Base-by-base conservation (phyloP, 2,329 filamentous ascomycete genomes). In the Cordyceps pruinosa region DNA sequence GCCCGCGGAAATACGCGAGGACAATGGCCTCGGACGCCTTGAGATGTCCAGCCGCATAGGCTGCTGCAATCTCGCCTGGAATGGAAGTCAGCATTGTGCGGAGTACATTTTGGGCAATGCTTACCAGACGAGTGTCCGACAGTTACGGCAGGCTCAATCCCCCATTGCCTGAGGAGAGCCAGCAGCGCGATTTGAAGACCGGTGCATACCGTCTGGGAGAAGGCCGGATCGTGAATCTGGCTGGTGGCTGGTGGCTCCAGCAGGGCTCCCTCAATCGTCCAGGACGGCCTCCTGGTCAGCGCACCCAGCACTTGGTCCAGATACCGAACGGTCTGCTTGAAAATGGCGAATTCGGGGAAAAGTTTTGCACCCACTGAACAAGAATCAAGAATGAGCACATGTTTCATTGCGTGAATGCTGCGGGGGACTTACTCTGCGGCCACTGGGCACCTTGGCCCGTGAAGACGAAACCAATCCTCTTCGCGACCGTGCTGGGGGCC, bases 171-270 rank as follows among this genome's bases (percentile, higher is more conserved):
- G 5, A 79, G 62, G 6, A 78, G 63, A 26, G 73, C 68, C 1
- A 71, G 67, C 9, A 78, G 58, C 1, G 71, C 71, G 3, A 79
- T 63, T 60, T 79, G 77, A 3, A 78, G 57, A 0, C 74, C 72
- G 0, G 73, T 75, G 59, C 68, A 72, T 3, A 63, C 35, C 61
- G 73, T 69, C 59, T 74, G 72, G 35, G 69, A 70, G 59, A 75
- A 68, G 41, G 72, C 64, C 2, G 72, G 69, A n/a, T 66, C 50
- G 28, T 66, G 61, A 1, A 74, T 64, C n/a, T 60, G 59, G 1
- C 68, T 67, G 5, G 62, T 61, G 21, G 64, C 56, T 8, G 10
- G 6, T 35, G 26, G 47, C 26, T 25, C 26, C 8, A 39, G 37
- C 1, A 39, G 37, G 17, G n/a, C 37, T 39, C 37, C 37, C 37